Conservation (phyloP, 768 basidiomycete species). For the Tremella fuciformis region DNA sequence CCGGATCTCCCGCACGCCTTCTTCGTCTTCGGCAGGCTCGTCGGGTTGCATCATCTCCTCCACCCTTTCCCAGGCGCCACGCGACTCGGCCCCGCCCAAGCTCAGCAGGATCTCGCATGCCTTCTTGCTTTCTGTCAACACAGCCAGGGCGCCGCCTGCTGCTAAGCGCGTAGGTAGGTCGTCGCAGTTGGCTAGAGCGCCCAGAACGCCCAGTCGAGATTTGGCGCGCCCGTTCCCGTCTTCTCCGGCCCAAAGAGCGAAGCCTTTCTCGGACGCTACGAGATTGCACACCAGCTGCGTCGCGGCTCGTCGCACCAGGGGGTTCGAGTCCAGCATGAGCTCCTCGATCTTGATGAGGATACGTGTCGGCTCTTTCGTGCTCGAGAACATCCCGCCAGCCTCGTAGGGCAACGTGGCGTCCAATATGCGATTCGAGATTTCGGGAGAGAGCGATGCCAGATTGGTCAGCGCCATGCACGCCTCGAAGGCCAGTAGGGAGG, state of each 20-base stretch:
- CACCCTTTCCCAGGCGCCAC: constrained; percentile 61
- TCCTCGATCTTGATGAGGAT: constrained; percentile 53
- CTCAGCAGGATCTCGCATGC: constrained; percentile 63
- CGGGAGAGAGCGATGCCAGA: constrained; percentile 71
- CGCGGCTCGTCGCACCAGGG: constrained; percentile 77
- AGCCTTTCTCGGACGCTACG: constrained; percentile 70
- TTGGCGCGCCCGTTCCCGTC: constrained; percentile 11
- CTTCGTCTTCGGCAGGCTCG: constrained; percentile 32
- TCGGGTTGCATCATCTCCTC: constrained; percentile 59
- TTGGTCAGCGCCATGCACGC: constrained; percentile 95
- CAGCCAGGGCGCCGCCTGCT: constrained; percentile 86
- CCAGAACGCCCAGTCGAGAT: constrained; percentile 66
- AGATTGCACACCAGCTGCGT: constrained; percentile 92
- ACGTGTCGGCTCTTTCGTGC: constrained; percentile 63
- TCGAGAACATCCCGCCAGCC: constrained; percentile 42
- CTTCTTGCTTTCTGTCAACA: constrained; percentile 63
- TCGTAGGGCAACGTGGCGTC: constrained; percentile 4
- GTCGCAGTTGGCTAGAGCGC: constrained; percentile 81
- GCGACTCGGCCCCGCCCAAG: neutral
- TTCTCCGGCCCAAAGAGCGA: constrained; percentile 63
- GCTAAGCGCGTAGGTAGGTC: constrained; percentile 81
- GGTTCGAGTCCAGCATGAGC: constrained; percentile 65
- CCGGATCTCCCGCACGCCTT: constrained; percentile 28
- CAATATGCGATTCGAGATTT: constrained; percentile 59
- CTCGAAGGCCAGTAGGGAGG: constrained; percentile 83